Base-by-base conservation (phyloP, 2,329 filamentous ascomycete species). In the Fusarium praegraminearum region DNA sequence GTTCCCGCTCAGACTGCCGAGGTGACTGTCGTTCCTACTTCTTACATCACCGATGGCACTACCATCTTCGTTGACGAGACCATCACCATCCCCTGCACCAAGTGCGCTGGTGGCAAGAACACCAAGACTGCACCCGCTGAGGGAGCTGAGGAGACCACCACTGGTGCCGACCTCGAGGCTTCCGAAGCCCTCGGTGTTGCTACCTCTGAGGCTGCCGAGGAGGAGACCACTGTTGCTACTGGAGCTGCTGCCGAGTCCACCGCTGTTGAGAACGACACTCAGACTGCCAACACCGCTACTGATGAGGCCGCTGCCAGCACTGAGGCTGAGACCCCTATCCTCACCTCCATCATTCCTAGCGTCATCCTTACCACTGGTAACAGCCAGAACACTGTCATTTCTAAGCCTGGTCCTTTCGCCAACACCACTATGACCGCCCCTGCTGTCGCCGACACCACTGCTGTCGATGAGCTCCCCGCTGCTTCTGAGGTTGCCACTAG, bases 321-420 rank as follows among this genome's bases (percentile, higher is more conserved):
- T 13, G 64, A 62, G 30, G 28, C 32, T 3, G 33, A 55, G 55
- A 47, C 41, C 15, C 50, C 67, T 22, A 43, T 70, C 13, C 53
- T 65, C 20, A 70, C 67, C 15, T 54, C 61, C 50, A 71, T 69
- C 43, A 62, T 71, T 32, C 64, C 66, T 18, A 72, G 67, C 16
- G 70, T 66, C 45, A 71, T 69, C 45, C 69, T 71, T 43, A 68
- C 66, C 26, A 72, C 70, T 20, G 70, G 70, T 11, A 60, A 50
- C 44, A 57, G 62, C 22, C 46, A 62, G 38, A 64, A 57, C 50
- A 60, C 69, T 36, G 46, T 57, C 32, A 55, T 58, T 47, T 57
- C 66, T 8, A 51, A 50, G 41, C 45, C 51, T 18, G 70, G 70
- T n/a, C 55, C 69, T 32, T 72, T 71, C 28, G 55, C 63, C 24